Percentiles rank a stretch among this genome's conserved stretches.
phyloP scores from a whole-genome alignment of 2,329 filamentous ascomycete species.

The Curvularia eragrostidis region DNA sequence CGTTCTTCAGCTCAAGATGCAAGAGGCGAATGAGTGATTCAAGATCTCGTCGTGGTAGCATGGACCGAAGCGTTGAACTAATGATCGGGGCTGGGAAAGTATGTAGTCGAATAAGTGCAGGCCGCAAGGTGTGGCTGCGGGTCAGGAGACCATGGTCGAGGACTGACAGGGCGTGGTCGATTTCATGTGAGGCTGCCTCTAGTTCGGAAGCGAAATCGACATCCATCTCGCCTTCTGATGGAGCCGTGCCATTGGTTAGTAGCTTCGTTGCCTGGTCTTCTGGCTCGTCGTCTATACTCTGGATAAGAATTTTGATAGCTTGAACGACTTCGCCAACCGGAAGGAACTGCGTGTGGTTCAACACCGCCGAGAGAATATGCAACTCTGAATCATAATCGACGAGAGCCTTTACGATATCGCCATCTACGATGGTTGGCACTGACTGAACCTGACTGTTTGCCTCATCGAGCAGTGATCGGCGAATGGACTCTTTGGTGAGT shows the following conservation, averaged over 20 bases:
- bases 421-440: slow-evolving; percentile 60
- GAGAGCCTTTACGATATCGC: slow-evolving; percentile 68
- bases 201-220: slow-evolving; percentile 49
- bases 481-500: slow-evolving; percentile 54
- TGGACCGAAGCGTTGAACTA: slow-evolving; percentile 67
- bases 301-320: slow-evolving; percentile 70
- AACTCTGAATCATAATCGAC: slow-evolving; percentile 72
- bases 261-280: slow-evolving; percentile 49
- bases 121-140: slow-evolving; percentile 68
- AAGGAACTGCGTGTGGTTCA: slow-evolving; percentile 68
- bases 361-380: slow-evolving; percentile 69
- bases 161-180: slow-evolving; percentile 72
- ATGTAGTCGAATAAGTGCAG: slow-evolving; percentile 73
- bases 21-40: slow-evolving; percentile 75
- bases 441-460: slow-evolving; percentile 51
- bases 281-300: slow-evolving; percentile 65
- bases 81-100: slow-evolving; percentile 67
- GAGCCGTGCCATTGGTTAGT: slow-evolving; percentile 39
- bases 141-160: slow-evolving; percentile 69
- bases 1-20: slow-evolving; percentile 74
- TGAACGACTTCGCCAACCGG: slow-evolving; percentile 71
- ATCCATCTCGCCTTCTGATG: slow-evolving; percentile 40
- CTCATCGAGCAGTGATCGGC: slow-evolving; percentile 48
- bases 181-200: slow-evolving; percentile 58
- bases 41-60: slow-evolving; percentile 71